Base-by-base conservation (phyloP, 345 rosid genomes). In the Acer saccharum region DNA sequence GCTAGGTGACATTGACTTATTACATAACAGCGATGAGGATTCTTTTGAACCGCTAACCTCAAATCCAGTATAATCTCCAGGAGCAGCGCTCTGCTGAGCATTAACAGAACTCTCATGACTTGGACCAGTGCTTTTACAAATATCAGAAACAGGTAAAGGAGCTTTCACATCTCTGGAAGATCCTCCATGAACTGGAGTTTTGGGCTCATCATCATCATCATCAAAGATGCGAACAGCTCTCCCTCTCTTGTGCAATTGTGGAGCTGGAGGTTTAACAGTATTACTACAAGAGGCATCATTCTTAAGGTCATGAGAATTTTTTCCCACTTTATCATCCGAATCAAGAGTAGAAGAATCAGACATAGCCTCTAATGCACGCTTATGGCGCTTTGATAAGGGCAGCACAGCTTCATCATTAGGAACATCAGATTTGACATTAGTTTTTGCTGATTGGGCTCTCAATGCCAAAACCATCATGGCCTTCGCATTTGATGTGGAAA, bases 161-260 rank as follows among this genome's bases (percentile, higher is more conserved):
- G 68, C 83, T 74, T 74, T 86, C 61, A 69, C 76, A 83, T 72
- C 86, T 81, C 71, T 81, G 23, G 74, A 76, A 76, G 85, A 76
- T 76, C 83, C 90, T 76, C 89, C 92, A 78, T 92, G 92, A 83
- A 93, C 86, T 55, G 99, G 98, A 86, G 98, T 95, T 86, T 91
- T 92, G 17, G 92, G 92, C 71, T 84, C 93, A 70, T 89, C 92
- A 54, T 85, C 90, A 23, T 89, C 93, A 25, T 87, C 95, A 52
- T 88, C 95, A 60, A 68, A 84, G 41, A 93, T 85, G 84, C 93
- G 81, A 82, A 92, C 94, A 44, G 86, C 91, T 86, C 97, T 90
- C 66, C 96, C 88, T 77, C 89, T 91, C 87, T 87, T 92, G 17
- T 81, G 88, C 68, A 80, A 72, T 77, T 79, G 94, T 74, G 79